Conservation (phyloP, 164 flowering plant genomes). For the Aristolochia fimbriata region DNA sequence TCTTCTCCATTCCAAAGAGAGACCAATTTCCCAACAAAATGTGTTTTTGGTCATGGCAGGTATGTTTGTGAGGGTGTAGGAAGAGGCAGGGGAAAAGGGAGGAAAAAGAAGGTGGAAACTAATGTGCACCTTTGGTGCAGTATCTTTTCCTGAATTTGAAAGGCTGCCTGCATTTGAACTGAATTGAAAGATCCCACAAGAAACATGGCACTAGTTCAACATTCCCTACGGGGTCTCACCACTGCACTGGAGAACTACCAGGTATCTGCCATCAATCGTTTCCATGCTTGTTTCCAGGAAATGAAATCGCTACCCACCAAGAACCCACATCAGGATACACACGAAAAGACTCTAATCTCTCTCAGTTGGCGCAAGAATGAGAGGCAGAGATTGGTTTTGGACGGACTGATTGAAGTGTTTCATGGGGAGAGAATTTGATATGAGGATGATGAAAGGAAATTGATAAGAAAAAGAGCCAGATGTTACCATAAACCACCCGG, state of each 20-base stretch:
- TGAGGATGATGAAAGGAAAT: constrained; percentile 7
- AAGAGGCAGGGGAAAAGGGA: too few relatives aligned
- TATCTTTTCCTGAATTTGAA: too few relatives aligned
- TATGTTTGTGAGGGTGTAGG: too few relatives aligned
- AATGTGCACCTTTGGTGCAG: too few relatives aligned
- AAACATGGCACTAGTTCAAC: not conserved
- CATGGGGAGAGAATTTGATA: not conserved
- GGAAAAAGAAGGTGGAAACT: too few relatives aligned
- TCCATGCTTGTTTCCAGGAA: constrained; percentile 3
- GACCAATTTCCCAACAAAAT: too few relatives aligned
- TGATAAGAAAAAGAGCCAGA: constrained; percentile 3
- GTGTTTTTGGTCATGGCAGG: too few relatives aligned
- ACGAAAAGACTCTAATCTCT: not conserved
- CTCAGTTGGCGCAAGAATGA: not conserved
- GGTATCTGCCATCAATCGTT: not conserved
- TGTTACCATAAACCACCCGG: too few relatives aligned
- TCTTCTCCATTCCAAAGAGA: too few relatives aligned
- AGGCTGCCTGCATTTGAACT: too few relatives aligned
- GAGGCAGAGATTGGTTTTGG: not conserved
- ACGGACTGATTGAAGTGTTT: not conserved
- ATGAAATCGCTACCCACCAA: constrained; percentile 2
- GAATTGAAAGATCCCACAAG: too few relatives aligned
- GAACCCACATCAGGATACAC: not conserved
- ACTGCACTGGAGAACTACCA: not conserved
- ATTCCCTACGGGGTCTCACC: not conserved